These are phyloP conservation scores for Spencermartinsiella europaea DNA, from an alignment of 805 yeast genomes.

Conservation along the genomic window DNA sequence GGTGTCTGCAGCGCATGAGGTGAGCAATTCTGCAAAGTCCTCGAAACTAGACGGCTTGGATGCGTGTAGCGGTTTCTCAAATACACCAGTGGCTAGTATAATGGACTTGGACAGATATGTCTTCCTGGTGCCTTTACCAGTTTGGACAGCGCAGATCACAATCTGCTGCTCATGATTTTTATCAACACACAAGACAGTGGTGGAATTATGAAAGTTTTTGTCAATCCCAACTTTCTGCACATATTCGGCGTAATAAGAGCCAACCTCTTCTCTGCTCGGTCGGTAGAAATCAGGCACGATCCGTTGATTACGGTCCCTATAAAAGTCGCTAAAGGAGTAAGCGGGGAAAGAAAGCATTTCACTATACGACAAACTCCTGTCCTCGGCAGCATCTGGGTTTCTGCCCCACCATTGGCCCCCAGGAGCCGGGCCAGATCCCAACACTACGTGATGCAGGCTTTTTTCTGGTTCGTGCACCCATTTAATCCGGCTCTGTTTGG, in stretches of 20 bases:
- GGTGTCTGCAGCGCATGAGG: neutral
- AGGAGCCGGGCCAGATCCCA: conserved; percentile 21
- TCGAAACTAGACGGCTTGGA: neutral
- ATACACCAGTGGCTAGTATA: conserved; percentile 29
- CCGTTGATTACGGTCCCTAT: conserved; percentile 8
- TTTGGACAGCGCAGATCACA: neutral
- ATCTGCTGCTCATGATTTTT: neutral
- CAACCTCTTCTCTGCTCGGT: conserved; percentile 27
- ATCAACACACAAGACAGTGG: conserved; percentile 14
- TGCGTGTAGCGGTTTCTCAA: conserved; percentile 15
- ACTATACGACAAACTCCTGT: conserved; percentile 26
- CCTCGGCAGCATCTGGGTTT: conserved; percentile 15
- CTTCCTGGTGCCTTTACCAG: neutral
- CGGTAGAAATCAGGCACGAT: conserved; percentile 21
- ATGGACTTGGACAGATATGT: conserved; percentile 4
- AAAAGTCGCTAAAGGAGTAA: conserved; percentile 24
- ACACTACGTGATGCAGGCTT: conserved; percentile 21
- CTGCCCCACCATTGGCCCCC: conserved; percentile 34
- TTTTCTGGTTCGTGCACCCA: conserved; percentile 21
- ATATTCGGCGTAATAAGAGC: conserved; percentile 26
- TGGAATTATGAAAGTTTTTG: conserved; percentile 13
- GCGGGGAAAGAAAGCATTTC: conserved; percentile 34
- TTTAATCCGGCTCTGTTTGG: conserved; percentile 23
- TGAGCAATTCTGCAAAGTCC: neutral
- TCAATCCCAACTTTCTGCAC: conserved; percentile 24